Conservation (phyloP, 2,329 filamentous ascomycete genomes). For the Chrysoporthe cubensis region DNA sequence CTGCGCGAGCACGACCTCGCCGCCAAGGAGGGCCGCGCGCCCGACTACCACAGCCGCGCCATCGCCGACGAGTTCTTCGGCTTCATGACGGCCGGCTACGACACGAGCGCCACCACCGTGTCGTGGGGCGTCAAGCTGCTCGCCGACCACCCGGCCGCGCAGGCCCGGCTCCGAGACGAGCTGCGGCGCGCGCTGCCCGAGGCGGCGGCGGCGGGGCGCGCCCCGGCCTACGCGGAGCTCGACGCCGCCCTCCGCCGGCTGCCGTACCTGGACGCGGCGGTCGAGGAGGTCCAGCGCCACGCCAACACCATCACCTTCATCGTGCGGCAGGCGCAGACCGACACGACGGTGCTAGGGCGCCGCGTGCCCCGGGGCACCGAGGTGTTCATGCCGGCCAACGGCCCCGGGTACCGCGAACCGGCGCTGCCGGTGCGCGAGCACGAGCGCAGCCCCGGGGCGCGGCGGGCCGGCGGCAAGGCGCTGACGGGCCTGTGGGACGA, state of each 20-base stretch:
- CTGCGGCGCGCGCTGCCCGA: conserved; percentile 30
- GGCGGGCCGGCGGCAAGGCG: conserved; percentile 30
- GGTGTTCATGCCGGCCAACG: conserved; percentile 47
- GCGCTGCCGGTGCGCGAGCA: conserved; percentile 36
- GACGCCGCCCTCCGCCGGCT: conserved; percentile 29
- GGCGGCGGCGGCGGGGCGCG: conserved; percentile 31
- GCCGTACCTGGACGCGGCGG: conserved; percentile 43
- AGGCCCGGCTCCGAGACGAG: conserved; percentile 33
- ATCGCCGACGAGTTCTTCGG: conserved; percentile 38
- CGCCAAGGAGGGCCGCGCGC: conserved; percentile 34
- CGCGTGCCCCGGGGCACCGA: conserved; percentile 43
- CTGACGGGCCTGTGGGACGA: conserved; percentile 37
- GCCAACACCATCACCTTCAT: conserved; percentile 37
- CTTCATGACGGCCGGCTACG: conserved; percentile 40
- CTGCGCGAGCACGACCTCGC: conserved; percentile 38
- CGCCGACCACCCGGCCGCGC: conserved; percentile 32
- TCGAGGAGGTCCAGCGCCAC: conserved; percentile 43
- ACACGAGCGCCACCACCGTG: conserved; percentile 38
- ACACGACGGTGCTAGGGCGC: conserved; percentile 41
- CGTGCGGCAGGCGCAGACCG: conserved; percentile 36
- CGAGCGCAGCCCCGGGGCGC: conserved; percentile 34
- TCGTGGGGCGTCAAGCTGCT: conserved; percentile 36
- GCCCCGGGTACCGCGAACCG: conserved; percentile 37
- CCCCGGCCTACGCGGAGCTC: conserved; percentile 39
- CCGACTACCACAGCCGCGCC: conserved; percentile 32